Conservation (phyloP, 495 filamentous ascomycete genomes). For the Lasiosphaeria hispida region DNA sequence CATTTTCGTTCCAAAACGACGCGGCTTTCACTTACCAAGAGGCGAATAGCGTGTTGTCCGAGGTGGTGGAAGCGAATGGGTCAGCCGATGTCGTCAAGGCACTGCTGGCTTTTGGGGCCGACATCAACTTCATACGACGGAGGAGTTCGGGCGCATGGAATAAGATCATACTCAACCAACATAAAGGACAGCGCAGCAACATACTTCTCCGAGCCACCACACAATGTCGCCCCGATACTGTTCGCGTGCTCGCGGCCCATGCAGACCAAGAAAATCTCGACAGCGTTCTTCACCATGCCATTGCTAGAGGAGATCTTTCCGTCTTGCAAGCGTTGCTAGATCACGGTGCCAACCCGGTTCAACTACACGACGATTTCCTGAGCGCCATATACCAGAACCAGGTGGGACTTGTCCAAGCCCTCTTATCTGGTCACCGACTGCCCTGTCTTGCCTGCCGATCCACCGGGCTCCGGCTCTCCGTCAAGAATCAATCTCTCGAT, state of each 20-base stretch:
- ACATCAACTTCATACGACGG: constrained; percentile 31
- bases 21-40: constrained; percentile 26
- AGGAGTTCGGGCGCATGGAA: constrained; percentile 20
- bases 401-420: constrained; percentile 17
- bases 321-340: constrained; percentile 28
- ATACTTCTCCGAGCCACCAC: constrained; percentile 27
- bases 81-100: constrained; percentile 28
- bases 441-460: constrained; percentile 33
- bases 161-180: constrained; percentile 21
- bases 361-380: constrained; percentile 33
- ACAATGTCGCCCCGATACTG: constrained; percentile 27
- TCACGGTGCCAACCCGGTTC: constrained; percentile 28
- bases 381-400: constrained; percentile 24
- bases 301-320: constrained; percentile 22
- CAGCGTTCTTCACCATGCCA: constrained; percentile 29
- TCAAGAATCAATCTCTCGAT: constrained; percentile 26
- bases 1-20: constrained; percentile 17
- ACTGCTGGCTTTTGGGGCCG: constrained; percentile 28
- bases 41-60: constrained; percentile 29
- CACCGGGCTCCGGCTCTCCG: constrained; percentile 28
- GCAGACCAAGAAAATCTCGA: constrained; percentile 35
- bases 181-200: constrained; percentile 24
- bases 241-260: constrained; percentile 24
- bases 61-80: constrained; percentile 29
- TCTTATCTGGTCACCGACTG: constrained; percentile 28